These are phyloP conservation scores for Termitomyces sp. DNA, from an alignment of 768 basidiomycete species.

Conservation along the genomic window DNA sequence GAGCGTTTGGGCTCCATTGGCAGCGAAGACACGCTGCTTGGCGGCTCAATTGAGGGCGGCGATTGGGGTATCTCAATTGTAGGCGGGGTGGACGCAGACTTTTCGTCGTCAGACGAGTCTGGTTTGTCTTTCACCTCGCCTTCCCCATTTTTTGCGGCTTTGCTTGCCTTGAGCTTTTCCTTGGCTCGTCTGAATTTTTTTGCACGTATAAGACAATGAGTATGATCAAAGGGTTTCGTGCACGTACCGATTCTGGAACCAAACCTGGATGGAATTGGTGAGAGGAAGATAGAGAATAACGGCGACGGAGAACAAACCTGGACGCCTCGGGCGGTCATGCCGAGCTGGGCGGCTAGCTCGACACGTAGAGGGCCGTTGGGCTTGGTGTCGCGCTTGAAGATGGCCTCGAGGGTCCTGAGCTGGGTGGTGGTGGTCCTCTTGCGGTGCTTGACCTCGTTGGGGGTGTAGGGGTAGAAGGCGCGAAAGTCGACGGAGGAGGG, in stretches of 20 bases:
- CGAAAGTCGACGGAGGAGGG: constrained; percentile 73
- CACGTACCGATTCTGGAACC: constrained; percentile 83
- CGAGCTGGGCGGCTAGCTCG: constrained; percentile 75
- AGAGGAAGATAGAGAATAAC: constrained; percentile 6
- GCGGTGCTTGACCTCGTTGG: constrained; percentile 92
- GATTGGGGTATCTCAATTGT: constrained; percentile 11
- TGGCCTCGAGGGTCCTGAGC: constrained; percentile 83
- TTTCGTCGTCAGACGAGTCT: constrained; percentile 25
- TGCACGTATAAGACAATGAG: constrained; percentile 5
- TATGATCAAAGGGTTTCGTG: background rate
- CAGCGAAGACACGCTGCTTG: constrained; percentile 33
- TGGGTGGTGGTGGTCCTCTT: constrained; percentile 87
- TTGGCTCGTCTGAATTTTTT: constrained; percentile 65
- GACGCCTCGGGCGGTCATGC: constrained; percentile 93
- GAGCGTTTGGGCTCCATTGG: constrained; percentile 28
- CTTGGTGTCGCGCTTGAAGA: constrained; percentile 88
- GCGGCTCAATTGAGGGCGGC: constrained; percentile 20
- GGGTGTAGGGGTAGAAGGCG: constrained; percentile 84
- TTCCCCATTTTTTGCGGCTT: constrained; percentile 35
- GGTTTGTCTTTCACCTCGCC: constrained; percentile 22
- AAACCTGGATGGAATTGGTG: constrained; percentile 52
- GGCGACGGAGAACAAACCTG: constrained; percentile 59
- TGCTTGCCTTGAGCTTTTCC: constrained; percentile 67
- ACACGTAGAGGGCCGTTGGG: constrained; percentile 82
- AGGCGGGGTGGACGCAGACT: constrained; percentile 6